Evolutionary conservation across 192 early-diverging fungal species (phyloP).

Genomic region (Martensiomyces pterosporus): DNA sequence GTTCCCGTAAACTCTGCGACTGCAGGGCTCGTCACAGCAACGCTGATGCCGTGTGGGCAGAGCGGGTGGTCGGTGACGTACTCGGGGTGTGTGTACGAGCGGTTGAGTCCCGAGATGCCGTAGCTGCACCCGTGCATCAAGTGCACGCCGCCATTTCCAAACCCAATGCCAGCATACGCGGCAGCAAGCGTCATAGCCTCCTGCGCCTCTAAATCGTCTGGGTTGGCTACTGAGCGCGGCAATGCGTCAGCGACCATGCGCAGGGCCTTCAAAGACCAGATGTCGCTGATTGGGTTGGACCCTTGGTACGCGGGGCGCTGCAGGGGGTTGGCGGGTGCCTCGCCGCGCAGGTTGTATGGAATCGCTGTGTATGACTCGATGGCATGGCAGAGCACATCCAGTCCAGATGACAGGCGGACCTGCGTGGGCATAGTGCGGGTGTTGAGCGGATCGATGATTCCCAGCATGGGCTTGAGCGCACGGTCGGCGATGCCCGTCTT

Average conservation of each 20-base stretch:
- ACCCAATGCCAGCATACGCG: slow-evolving; percentile 86
- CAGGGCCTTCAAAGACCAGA: slow-evolving; percentile 80
- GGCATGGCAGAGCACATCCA: slow-evolving; percentile 89
- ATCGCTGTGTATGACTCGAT: slow-evolving; percentile 90
- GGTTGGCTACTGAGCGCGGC: slow-evolving; percentile 65
- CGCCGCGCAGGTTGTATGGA: slow-evolving; percentile 72
- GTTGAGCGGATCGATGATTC: slow-evolving; percentile 86
- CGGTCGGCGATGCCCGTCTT: slow-evolving; percentile 90
- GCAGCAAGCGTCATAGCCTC: slow-evolving; percentile 85
- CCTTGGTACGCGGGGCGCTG: slow-evolving; percentile 88
- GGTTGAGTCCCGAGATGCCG: slow-evolving; percentile 83
- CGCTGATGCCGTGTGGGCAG: slow-evolving; percentile 77
- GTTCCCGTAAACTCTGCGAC: slow-evolving; percentile 82
- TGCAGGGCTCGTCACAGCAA: slow-evolving; percentile 86
- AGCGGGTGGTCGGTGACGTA: slow-evolving; percentile 74
- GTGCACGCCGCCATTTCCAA: slow-evolving; percentile 87
- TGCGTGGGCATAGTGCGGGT: slow-evolving; percentile 80
- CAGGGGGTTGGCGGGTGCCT: slow-evolving; percentile 75
- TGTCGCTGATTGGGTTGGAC: slow-evolving; percentile 87
- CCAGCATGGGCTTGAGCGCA: slow-evolving; percentile 77
- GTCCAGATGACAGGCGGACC: slow-evolving; percentile 78
- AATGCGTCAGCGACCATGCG: slow-evolving; percentile 77
- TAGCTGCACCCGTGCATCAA: slow-evolving; percentile 81
- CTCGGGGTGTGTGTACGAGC: slow-evolving; percentile 73
- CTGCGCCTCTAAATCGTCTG: slow-evolving; percentile 65